Base-by-base conservation (phyloP, 2,329 filamentous ascomycete genomes). In the Aspergillus ruber region DNA sequence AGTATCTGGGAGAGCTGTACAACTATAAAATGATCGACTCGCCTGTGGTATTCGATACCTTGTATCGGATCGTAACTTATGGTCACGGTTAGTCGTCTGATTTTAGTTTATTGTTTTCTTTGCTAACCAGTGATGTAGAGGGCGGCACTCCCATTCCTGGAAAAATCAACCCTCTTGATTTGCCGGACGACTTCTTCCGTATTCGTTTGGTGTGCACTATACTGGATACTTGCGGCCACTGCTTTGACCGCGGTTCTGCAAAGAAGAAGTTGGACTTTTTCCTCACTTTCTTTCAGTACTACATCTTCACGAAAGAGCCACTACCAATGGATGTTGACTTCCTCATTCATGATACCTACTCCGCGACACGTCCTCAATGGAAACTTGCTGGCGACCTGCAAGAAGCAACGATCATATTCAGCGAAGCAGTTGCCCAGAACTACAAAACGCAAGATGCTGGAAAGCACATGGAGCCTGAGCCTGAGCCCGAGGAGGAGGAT, bases 221-320 rank as follows among this genome's bases (percentile, higher is more conserved):
- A 43, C 78, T 98, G 4, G 94, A 98, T 69, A 96, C 90, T 0
- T 97, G 91, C 56, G 93, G 94, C 46, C 85, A 94, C 67, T 98
- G 91, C 72, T 98, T 96, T 60, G 93, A 93, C 67, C 86, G 91
- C 59, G 93, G 94, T 6, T 83, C 86, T 39, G 88, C 90, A 1
- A 94, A 90, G 67, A 97, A 97, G 76, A 98, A 97, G 71, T 79
- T 98, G 8, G 93, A 98, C 62, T 97, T 95, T 67, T 98, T 97
- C 69, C 75, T 98, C 51, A 91, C 86, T 0, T 97, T 97, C 70
- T 89, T 98, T 60, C 90, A 88, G 80, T 97, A 96, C 68, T 98
- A 98, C 69, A 85, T 97, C 56, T 84, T 86, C 60, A 90, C 88
- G 17, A 98, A 98, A 69, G 83, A 91, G 17, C 78, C 86, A 0